Conservation (phyloP, 805 yeast species). For the Cyberlindnera xishuangbannaensis region DNA sequence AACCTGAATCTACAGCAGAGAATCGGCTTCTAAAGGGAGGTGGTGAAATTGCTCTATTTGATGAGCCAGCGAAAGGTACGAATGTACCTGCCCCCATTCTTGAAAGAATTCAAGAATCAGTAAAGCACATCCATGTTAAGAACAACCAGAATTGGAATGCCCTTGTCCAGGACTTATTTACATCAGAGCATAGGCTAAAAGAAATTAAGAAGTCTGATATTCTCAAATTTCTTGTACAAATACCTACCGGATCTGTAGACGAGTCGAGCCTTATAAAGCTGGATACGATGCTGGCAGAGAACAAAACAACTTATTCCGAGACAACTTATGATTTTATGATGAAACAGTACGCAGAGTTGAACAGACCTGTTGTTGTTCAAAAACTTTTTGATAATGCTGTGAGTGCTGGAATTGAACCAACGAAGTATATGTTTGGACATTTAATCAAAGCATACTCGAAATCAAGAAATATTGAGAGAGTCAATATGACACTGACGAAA, state of each 20-base stretch:
- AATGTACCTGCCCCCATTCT: slow-evolving; percentile 31
- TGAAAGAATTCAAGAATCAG: slow-evolving; percentile 36
- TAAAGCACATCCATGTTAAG: slow-evolving; percentile 34
- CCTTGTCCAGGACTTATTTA: slow-evolving; percentile 22
- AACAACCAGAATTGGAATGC: slow-evolving; percentile 39
- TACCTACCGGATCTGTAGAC: slow-evolving; percentile 31
- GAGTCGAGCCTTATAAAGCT: slow-evolving; percentile 25
- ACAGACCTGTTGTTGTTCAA: slow-evolving; percentile 28
- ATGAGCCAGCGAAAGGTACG: slow-evolving; percentile 22
- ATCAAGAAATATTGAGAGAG: slow-evolving; percentile 19
- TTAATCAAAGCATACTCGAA: slow-evolving; percentile 39
- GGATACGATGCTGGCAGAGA: slow-evolving; percentile 29
- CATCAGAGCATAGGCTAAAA: slow-evolving; percentile 30
- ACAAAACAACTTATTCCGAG: slow-evolving; percentile 24
- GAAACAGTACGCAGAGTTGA: slow-evolving; percentile 28
- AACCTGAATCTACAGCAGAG: slow-evolving; percentile 1
- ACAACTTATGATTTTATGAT: slow-evolving; percentile 33
- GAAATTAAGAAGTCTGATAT: slow-evolving; percentile 29
- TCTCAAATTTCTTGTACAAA: slow-evolving; percentile 29
- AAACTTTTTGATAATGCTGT: slow-evolving; percentile 24
- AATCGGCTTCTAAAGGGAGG: too few relatives aligned
- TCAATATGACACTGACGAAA: slow-evolving; percentile 13
- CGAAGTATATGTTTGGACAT: slow-evolving; percentile 35
- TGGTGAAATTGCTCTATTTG: too few relatives aligned
- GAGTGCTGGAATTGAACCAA: slow-evolving; percentile 22